Conservation (phyloP, 2,329 filamentous ascomycete genomes). For the Talaromyces sp. region DNA sequence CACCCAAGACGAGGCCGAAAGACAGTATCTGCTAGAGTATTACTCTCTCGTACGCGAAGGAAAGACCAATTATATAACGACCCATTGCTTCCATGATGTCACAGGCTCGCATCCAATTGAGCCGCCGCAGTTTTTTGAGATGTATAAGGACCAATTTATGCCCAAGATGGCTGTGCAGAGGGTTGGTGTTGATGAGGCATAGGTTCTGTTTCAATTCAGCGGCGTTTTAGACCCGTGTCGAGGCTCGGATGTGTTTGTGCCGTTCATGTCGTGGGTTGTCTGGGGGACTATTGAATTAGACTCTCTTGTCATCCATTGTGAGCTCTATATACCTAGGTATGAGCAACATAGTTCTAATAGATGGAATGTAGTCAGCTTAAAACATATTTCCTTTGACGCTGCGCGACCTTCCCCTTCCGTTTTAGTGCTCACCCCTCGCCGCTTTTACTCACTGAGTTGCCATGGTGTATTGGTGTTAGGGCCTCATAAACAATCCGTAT, state of each 20-base stretch:
- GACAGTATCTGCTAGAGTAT: slow-evolving; percentile 49
- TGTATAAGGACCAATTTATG: slow-evolving; percentile 40
- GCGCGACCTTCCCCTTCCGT: too few relatives aligned
- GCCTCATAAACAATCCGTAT: too few relatives aligned
- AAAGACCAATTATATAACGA: slow-evolving; percentile 52
- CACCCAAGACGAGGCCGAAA: slow-evolving; percentile 37
- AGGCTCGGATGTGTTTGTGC: background rate
- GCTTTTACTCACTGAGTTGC: too few relatives aligned
- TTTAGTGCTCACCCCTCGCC: too few relatives aligned
- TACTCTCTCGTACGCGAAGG: slow-evolving; percentile 50
- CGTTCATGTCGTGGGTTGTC: slow-evolving; percentile 15
- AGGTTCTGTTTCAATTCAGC: too few relatives aligned
- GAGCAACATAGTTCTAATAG: too few relatives aligned
- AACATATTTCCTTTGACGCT: too few relatives aligned
- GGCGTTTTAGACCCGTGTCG: background rate
- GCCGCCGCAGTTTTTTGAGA: slow-evolving; percentile 47
- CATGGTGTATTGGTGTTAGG: too few relatives aligned
- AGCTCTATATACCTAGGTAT: too few relatives aligned
- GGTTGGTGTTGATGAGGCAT: slow-evolving; percentile 9
- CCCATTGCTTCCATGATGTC: slow-evolving; percentile 47
- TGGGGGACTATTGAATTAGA: too few relatives aligned
- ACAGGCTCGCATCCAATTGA: slow-evolving; percentile 45
- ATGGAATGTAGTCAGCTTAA: too few relatives aligned
- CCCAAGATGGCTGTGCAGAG: slow-evolving; percentile 15
- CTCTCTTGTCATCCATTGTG: too few relatives aligned